Evolutionary conservation across 2,329 filamentous ascomycete genomes (phyloP).

Genomic region (Sarocladiaceae sp.): DNA sequence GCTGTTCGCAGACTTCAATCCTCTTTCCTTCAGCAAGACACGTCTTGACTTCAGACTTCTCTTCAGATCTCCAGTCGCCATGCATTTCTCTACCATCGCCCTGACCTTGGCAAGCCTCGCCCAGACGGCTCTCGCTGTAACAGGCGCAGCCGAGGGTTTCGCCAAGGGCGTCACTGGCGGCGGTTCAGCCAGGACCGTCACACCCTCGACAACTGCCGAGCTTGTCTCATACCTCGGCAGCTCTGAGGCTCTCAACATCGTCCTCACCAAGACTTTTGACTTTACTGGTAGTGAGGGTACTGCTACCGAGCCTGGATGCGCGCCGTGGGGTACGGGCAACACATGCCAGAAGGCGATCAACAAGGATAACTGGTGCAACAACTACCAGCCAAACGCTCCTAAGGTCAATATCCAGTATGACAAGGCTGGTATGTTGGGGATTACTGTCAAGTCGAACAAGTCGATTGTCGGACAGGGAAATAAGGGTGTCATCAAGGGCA

Average conservation of each 20-base stretch:
- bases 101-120: too few species aligned
- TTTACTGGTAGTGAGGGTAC: constrained; percentile 53
- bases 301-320: constrained; percentile 48
- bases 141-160: constrained; percentile 37
- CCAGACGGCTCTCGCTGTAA: too few species aligned
- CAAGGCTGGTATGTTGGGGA: constrained; percentile 25
- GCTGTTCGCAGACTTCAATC: too few species aligned
- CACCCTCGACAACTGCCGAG: constrained; percentile 49
- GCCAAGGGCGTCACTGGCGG: constrained; percentile 55
- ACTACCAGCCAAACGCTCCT: constrained; percentile 12
- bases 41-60: too few species aligned
- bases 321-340: constrained; percentile 50
- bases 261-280: constrained; percentile 52
- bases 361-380: constrained; percentile 12
- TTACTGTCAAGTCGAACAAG: constrained; percentile 54
- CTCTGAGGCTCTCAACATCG: constrained; percentile 48
- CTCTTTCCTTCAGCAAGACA: too few species aligned
- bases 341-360: constrained; percentile 43
- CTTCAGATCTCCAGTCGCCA: too few species aligned
- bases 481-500: constrained; percentile 53
- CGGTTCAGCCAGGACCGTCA: constrained; percentile 47
- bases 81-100: too few species aligned
- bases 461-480: constrained; percentile 45
- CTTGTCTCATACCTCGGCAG: constrained; percentile 57
- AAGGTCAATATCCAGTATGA: constrained; percentile 21